Conservation (phyloP, 2,329 filamentous ascomycete species). For the Colletotrichum siamense region DNA sequence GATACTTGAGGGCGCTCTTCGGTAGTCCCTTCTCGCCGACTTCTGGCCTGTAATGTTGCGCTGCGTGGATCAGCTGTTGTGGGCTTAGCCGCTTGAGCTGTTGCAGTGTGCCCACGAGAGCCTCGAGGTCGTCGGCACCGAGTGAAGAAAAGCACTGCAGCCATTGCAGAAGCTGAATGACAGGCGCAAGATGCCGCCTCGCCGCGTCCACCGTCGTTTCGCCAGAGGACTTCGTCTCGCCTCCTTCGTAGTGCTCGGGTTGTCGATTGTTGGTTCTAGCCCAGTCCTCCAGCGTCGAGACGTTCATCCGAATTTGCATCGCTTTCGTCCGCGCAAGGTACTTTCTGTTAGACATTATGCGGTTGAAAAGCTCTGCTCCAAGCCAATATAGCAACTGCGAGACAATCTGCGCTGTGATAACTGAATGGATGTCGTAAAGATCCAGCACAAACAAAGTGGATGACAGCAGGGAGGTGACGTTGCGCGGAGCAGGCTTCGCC, state of each 20-base stretch:
- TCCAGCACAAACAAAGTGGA: slow-evolving; percentile 97
- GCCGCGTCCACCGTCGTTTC: slow-evolving; percentile 88
- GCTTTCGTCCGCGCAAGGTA: slow-evolving; percentile 96
- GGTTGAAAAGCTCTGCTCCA: slow-evolving; percentile 94
- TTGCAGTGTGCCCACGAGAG: slow-evolving; percentile 85
- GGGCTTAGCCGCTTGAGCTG: slow-evolving; percentile 86
- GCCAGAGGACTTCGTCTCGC: slow-evolving; percentile 82
- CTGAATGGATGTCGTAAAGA: slow-evolving; percentile 98
- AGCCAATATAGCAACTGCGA: slow-evolving; percentile 97
- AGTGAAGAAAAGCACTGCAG: slow-evolving; percentile 96
- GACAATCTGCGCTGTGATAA: slow-evolving; percentile 90
- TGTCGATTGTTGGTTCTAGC: slow-evolving; percentile 90
- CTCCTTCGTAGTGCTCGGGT: slow-evolving; percentile 94
- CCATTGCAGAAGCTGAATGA: slow-evolving; percentile 96
- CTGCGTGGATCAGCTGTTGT: slow-evolving; percentile 88
- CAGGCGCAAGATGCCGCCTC: slow-evolving; percentile 82
- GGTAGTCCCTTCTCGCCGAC: slow-evolving; percentile 92
- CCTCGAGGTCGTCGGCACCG: slow-evolving; percentile 83
- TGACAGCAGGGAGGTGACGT: slow-evolving; percentile 93
- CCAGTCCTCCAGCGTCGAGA: slow-evolving; percentile 96
- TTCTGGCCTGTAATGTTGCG: slow-evolving; percentile 91
- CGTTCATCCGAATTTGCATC: slow-evolving; percentile 99
- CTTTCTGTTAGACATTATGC: slow-evolving; percentile 94
- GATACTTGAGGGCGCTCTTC: slow-evolving; percentile 87
- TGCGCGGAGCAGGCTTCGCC: slow-evolving; percentile 90